These are phyloP conservation scores for Pulveroboletus sp. DNA, from an alignment of 768 basidiomycete species.

Conservation along the genomic window DNA sequence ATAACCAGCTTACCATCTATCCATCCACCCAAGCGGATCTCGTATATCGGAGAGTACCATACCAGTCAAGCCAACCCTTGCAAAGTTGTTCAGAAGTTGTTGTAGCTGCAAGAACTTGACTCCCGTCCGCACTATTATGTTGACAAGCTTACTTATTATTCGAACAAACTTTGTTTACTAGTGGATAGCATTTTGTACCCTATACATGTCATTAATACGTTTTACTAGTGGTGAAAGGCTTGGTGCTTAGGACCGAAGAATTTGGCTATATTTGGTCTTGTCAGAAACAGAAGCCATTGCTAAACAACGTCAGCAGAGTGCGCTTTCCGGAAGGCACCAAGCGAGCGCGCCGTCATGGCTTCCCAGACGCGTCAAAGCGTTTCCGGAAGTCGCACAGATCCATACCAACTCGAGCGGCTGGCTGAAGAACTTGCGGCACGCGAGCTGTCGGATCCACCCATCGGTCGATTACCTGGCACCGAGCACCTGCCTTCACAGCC, in stretches of 20 bases:
- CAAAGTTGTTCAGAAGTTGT: no score
- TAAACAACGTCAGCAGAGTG: conserved; percentile 12
- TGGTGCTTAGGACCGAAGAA: neutral
- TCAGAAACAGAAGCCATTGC: conserved; percentile 25
- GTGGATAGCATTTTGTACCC: neutral
- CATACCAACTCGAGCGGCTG: conserved; percentile 64
- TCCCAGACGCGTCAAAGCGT: conserved; percentile 14
- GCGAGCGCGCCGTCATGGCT: conserved; percentile 11
- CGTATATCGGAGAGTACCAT: no score
- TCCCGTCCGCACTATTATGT: no score
- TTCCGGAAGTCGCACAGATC: conserved; percentile 37
- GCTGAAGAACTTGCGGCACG: conserved; percentile 66
- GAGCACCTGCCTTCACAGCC: conserved; percentile 23
- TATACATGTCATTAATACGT: no score
- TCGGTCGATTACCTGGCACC: conserved; percentile 1
- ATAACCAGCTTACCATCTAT: neutral
- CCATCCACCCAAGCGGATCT: neutral
- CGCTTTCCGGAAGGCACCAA: neutral
- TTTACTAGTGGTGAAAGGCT: no score
- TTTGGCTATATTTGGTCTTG: conserved; percentile 18
- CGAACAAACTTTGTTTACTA: neutral
- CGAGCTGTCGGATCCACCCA: conserved; percentile 36
- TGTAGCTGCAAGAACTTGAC: no score
- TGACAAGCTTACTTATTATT: neutral
- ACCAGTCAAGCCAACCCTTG: no score